phyloP scores from a whole-genome alignment of 2,329 filamentous ascomycete genomes.

The Onygenales sp. region DNA sequence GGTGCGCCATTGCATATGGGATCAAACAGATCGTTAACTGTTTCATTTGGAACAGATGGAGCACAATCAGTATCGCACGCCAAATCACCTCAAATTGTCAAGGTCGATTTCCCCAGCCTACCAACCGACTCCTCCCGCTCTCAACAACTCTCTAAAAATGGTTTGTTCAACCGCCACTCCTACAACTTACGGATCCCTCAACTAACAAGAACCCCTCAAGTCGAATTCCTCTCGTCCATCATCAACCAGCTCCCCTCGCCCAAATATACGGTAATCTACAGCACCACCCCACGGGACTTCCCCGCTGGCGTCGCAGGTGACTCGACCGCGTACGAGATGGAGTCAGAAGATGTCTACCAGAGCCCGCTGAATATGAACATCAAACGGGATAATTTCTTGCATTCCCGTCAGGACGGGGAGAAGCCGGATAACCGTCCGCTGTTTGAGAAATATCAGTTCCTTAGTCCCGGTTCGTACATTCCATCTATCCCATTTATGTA shows the following conservation, averaged over 20 bases:
- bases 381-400: conserved; percentile 51
- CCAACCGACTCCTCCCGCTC: conserved; percentile 25
- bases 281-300: conserved; percentile 48
- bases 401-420: conserved; percentile 22
- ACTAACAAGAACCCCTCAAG: conserved; percentile 16
- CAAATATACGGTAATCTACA: conserved; percentile 65
- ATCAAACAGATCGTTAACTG: neutral
- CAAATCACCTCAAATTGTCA: conserved; percentile 32
- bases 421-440: conserved; percentile 25
- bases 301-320: conserved; percentile 14
- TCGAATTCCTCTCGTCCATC: conserved; percentile 39
- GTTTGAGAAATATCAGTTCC: conserved; percentile 92
- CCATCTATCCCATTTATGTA: neutral
- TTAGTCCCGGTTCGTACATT: conserved; percentile 63
- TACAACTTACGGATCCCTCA: neutral
- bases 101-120: conserved; percentile 36
- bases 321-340: conserved; percentile 40
- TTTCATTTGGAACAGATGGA: neutral
- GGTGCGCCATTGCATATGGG: too few relatives aligned
- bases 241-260: conserved; percentile 37
- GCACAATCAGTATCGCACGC: neutral
- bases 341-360: conserved; percentile 47
- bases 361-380: conserved; percentile 60
- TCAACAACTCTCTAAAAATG: conserved; percentile 34
- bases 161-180: conserved; percentile 19